Conservation (phyloP, 768 basidiomycete genomes). For the Rhodotorula graminis region DNA sequence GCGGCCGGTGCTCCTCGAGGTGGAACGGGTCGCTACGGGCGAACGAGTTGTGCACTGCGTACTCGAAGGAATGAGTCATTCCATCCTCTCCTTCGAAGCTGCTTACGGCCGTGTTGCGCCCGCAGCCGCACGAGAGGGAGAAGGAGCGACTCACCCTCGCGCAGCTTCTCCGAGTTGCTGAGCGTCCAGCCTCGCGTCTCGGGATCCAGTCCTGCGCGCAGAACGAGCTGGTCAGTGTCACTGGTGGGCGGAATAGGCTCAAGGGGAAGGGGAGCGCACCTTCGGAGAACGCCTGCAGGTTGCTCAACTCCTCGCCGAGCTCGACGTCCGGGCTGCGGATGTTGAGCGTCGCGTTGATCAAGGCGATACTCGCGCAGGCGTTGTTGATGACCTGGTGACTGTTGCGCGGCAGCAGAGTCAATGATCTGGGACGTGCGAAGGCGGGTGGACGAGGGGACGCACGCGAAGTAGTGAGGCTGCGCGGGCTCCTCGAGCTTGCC, state of each 20-base stretch:
- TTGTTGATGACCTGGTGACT: slow-evolving; percentile 74
- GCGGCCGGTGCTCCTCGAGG: slow-evolving; percentile 61
- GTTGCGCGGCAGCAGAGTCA: background rate
- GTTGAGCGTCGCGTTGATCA: slow-evolving; percentile 38
- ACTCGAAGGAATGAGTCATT: too few relatives aligned
- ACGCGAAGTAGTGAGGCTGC: slow-evolving; percentile 65
- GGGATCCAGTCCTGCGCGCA: slow-evolving; percentile 67
- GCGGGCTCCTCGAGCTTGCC: slow-evolving; percentile 48
- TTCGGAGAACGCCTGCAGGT: slow-evolving; percentile 33
- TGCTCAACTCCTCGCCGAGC: slow-evolving; percentile 33
- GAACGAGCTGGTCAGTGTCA: too few relatives aligned
- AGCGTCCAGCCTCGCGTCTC: slow-evolving; percentile 50
- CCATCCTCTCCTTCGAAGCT: too few relatives aligned
- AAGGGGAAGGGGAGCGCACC: slow-evolving; percentile 3
- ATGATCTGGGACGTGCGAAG: too few relatives aligned
- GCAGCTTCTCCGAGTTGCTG: slow-evolving; percentile 47
- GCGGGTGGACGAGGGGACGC: background rate
- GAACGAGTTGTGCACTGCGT: slow-evolving; percentile 81
- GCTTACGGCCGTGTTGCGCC: too few relatives aligned
- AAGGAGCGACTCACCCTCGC: slow-evolving; percentile 47
- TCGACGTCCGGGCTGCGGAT: slow-evolving; percentile 22
- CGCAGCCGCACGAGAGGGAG: too few relatives aligned
- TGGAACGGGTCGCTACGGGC: slow-evolving; percentile 85
- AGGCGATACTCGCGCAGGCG: slow-evolving; percentile 59
- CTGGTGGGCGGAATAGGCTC: too few relatives aligned